Percentiles rank a stretch among this genome's conserved stretches.
Evolutionary conservation across 192 early-diverging fungal genomes (phyloP).

Genomic region (Gryganskiella cystojenkinii): DNA sequence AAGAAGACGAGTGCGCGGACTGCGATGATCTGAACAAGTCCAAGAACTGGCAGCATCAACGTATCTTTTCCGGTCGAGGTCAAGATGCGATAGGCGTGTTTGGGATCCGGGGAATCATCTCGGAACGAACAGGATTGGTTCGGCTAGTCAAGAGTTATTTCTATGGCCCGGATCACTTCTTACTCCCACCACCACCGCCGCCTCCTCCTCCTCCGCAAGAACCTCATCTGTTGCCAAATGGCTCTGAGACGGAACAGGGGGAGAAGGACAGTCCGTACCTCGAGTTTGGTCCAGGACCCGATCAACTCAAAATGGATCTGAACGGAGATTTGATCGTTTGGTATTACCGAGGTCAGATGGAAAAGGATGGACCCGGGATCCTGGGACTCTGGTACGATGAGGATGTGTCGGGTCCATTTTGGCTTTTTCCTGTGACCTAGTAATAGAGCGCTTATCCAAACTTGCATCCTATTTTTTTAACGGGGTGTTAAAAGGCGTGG

Average conservation of each 20-base stretch:
- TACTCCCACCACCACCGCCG: too few relatives aligned
- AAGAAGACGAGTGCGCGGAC: not conserved
- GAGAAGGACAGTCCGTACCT: too few relatives aligned
- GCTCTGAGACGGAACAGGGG: too few relatives aligned
- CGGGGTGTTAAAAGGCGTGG: too few relatives aligned
- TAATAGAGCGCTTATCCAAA: too few relatives aligned
- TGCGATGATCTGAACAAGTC: constrained; percentile 3
- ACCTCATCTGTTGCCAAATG: too few relatives aligned
- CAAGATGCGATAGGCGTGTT: constrained; percentile 9
- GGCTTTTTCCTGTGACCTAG: constrained; percentile 10
- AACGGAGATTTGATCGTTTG: not conserved
- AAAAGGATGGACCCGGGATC: not conserved
- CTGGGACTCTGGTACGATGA: constrained; percentile 18
- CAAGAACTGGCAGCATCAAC: constrained; percentile 10
- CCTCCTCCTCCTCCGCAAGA: too few relatives aligned
- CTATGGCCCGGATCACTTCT: too few relatives aligned
- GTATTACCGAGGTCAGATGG: constrained; percentile 6
- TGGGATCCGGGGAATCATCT: constrained; percentile 10
- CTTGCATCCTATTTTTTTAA: too few relatives aligned
- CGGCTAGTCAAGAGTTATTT: constrained; percentile 17
- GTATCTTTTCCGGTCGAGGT: constrained; percentile 17
- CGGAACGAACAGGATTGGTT: constrained; percentile 11
- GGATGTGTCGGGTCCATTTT: constrained; percentile 14
- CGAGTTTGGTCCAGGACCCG: constrained; percentile 4
- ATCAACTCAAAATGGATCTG: not conserved